Base-by-base conservation (phyloP, 768 basidiomycete genomes). In the Trametopsis cervina region DNA sequence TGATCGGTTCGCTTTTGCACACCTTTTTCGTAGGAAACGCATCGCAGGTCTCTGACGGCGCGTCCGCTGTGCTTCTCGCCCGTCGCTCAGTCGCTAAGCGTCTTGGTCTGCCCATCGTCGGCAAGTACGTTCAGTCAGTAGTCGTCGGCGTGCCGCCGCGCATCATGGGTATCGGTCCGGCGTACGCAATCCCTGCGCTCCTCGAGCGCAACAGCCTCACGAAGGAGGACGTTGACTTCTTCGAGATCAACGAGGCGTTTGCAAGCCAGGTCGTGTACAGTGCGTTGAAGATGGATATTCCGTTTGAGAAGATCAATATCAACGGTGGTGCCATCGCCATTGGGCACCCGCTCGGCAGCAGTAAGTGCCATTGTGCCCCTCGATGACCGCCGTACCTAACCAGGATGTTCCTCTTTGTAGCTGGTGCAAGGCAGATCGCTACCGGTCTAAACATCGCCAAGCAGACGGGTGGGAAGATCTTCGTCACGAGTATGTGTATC, bases 131-230 rank as follows among this genome's bases (percentile, higher is more conserved):
- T 59, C 74, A 74, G 29, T 77, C 84, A 1, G 67, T 72, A 37
- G 77, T 73, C 25, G 78, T 85, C 9, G 92, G 93, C 57, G 90
- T 94, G 12, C 85, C 88, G 2, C 89, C 89, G 38, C 78, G 80
- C 53, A 81, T 92, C 63, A 93, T 92, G 89, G 91, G 91, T 59
- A 80, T 95, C 58, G 92, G 92, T 46, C 92, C 92, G 2, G 88
- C 88, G 27, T 86, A 77, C 64, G 93, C 91, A 40, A 89, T 93
- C 55, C 90, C 91, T 38, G 77, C 78, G 50, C 74, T 74, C 2
- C 80, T 93, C 48, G 72, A 76, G 56, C 75, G 78, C 58, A 72
- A 77, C 1, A 86, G 88, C 13, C 71, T 94, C 41, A 63, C 67
- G 37, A 69, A 72, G 50, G 68, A 77, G 40, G 92, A 94, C 57